These are phyloP conservation scores for Endoconidiophora polonica DNA, from an alignment of 2,329 filamentous ascomycete species.

Conservation along the genomic window DNA sequence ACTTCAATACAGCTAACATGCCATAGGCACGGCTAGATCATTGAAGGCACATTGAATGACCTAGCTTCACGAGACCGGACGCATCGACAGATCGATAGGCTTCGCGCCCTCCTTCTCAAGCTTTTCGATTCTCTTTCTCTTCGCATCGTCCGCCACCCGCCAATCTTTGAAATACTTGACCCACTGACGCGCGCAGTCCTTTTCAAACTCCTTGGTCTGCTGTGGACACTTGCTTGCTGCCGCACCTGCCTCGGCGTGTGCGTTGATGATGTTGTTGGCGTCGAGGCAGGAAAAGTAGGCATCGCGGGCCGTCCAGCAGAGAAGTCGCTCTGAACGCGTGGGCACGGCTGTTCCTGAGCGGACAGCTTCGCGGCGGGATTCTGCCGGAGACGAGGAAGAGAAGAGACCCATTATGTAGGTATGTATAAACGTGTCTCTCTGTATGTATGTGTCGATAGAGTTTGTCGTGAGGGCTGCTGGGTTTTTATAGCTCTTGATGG, in stretches of 20 bases:
- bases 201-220: slow-evolving; percentile 48
- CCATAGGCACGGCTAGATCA: too few relatives aligned
- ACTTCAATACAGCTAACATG: too few relatives aligned
- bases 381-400: slow-evolving; percentile 20
- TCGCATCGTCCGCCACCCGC: slow-evolving; percentile 79
- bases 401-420: slow-evolving; percentile 31
- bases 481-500: too few relatives aligned
- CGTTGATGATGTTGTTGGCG: slow-evolving; percentile 62
- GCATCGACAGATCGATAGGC: slow-evolving; percentile 8
- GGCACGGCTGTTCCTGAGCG: slow-evolving; percentile 52
- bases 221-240: slow-evolving; percentile 25
- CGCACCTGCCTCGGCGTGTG: slow-evolving; percentile 21
- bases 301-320: slow-evolving; percentile 85
- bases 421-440: neutral
- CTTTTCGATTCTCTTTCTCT: slow-evolving; percentile 60
- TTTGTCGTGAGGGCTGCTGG: too few relatives aligned
- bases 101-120: slow-evolving; percentile 56
- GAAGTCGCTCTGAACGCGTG: slow-evolving; percentile 62
- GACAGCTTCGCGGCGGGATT: slow-evolving; percentile 34
- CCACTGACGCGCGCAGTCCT: slow-evolving; percentile 80
- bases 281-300: slow-evolving; percentile 79
- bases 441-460: too few relatives aligned
- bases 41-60: too few relatives aligned
- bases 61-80: neutral
- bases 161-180: slow-evolving; percentile 98